phyloP scores from a whole-genome alignment of 108 stramenopile species.

The Nannochloropsis granulata region DNA sequence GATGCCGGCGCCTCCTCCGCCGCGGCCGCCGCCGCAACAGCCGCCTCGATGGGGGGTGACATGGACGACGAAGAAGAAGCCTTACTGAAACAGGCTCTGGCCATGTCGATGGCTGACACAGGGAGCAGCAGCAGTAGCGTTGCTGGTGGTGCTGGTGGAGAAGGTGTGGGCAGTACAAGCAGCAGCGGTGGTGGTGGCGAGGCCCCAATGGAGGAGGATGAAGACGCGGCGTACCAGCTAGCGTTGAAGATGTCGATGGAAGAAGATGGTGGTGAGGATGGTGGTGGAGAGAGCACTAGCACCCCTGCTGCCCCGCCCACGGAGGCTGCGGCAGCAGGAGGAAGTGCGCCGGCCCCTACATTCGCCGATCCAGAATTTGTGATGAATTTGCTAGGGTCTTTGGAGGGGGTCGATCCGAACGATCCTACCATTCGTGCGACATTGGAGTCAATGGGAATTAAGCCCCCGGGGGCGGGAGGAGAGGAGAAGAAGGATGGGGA shows the following conservation, averaged over 20 bases:
- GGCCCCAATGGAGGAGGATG: constrained; percentile 45
- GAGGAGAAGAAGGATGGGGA: neutral
- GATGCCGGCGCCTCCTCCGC: constrained; percentile 12
- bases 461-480: neutral
- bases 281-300: neutral
- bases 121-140: constrained; percentile 31
- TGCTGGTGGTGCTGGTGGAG: neutral
- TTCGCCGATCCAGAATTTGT: constrained; percentile 64
- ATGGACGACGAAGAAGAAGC: constrained; percentile 60
- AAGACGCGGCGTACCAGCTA: constrained; percentile 70
- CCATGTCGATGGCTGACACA: constrained; percentile 85
- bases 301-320: neutral
- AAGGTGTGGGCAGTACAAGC: constrained; percentile 3
- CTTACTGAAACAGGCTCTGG: constrained; percentile 79
- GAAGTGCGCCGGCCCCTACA: constrained; percentile 4
- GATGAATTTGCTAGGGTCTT: constrained; percentile 53
- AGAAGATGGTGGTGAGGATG: neutral
- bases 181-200: constrained; percentile 4
- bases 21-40: neutral
- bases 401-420: constrained; percentile 74
- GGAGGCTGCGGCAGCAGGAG: neutral
- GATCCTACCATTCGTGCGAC: constrained; percentile 75
- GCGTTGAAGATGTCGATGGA: constrained; percentile 78
- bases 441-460: constrained; percentile 19
- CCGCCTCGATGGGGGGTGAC: neutral